Evolutionary conservation across 2,329 filamentous ascomycete genomes (phyloP), one percentile per base, ranked within the genome.

Genomic region (Fusarium sarcochroum): DNA sequence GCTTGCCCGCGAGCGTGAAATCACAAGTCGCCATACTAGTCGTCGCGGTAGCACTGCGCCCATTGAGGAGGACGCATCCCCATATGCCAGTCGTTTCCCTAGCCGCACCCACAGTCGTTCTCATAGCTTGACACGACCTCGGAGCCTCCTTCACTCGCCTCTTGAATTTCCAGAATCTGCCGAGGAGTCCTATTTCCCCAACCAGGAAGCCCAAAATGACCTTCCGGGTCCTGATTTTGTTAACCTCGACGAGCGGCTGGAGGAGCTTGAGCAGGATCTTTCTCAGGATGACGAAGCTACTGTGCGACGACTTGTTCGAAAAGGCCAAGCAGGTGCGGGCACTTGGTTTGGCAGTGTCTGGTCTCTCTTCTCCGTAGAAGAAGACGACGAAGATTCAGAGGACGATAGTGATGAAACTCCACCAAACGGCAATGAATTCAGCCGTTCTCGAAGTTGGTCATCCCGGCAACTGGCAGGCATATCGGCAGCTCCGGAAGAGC

Each of bases 321-420:
- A 83, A 18, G 85, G 85, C 53, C 84, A 83, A 47, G 79, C 82
- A 9, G 84, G 85, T 10, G 76, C 86, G 40, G 85, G 84, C 6
- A 85, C 85, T 5, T 90, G 88, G 88, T 83, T 91, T 61, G 85
- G 85, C 61, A 85, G 79, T 61, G 77, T 90, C 4, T 90, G 88
- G 86, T 86, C 84, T 27, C 80, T 91, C 11, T 90, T 90, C 74
- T 83, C 87, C 1, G 87, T 89, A 7, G 85, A 89, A 50, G 88
- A 90, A 74, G 84, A 87, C 58, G 87, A 86, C 3, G 86, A 88
- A 51, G 81, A 84, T 40, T 76, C 78, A 3, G 83, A 84, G 13
- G 80, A 79, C 40, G 78, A 86, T 50, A 78, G 81, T 41, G 77
- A 79, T 5, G 78, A 76, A 15, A 74, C 70, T 2, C 73, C 64